phyloP scores from a whole-genome alignment of 225 moss, liverwort and hornwort genomes.

The Climacium dendroides region DNA sequence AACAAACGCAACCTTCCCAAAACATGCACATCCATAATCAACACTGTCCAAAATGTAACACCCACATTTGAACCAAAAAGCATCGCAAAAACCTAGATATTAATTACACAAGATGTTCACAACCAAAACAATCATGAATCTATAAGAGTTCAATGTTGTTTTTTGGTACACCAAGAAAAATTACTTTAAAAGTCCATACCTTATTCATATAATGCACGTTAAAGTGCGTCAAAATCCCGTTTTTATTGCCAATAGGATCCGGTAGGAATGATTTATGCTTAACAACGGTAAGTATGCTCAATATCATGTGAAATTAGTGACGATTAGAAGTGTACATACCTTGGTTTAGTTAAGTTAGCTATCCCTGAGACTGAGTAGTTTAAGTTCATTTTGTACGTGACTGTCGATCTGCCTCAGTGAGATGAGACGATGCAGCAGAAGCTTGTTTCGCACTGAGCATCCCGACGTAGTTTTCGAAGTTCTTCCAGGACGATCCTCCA shows the following conservation, averaged over 20 bases:
- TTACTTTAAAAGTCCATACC: neutral
- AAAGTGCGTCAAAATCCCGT: neutral
- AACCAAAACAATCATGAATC: neutral
- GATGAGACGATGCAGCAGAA: neutral
- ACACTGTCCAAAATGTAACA: neutral
- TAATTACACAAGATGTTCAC: neutral
- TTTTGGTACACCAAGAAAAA: neutral
- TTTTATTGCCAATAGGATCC: neutral
- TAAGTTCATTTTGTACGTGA: neutral
- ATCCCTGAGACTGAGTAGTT: neutral
- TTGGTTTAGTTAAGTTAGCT: neutral
- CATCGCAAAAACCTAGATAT: neutral
- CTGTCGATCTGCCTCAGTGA: neutral
- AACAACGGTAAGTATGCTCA: neutral
- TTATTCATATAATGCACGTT: neutral
- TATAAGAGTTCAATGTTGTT: neutral
- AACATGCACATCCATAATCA: neutral
- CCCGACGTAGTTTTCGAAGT: slow-evolving; percentile 3
- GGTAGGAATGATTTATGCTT: too few relatives aligned
- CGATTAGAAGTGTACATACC: neutral
- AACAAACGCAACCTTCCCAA: neutral
- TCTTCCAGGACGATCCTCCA: slow-evolving; percentile 4
- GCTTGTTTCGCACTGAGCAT: neutral
- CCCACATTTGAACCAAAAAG: neutral
- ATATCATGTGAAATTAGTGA: neutral